These are phyloP conservation scores for Chrysanthemum lavandulifolium DNA, from an alignment of 129 eudicot genomes.

Conservation along the genomic window DNA sequence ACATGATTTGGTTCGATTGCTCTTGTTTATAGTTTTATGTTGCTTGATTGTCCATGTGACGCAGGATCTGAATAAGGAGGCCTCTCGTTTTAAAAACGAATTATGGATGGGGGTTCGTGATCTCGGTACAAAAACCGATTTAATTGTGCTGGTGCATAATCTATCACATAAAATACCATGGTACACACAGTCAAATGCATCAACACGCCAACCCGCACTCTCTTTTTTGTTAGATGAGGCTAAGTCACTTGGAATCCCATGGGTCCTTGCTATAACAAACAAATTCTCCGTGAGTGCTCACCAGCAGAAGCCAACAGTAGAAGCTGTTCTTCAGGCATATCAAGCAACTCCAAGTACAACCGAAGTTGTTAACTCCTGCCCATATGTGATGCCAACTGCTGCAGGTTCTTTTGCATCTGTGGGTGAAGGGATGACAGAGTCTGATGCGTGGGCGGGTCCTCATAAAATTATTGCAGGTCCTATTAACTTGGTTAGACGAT, in stretches of 20 bases:
- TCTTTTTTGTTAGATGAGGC: constrained; percentile 79
- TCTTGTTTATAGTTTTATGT: constrained; percentile 1
- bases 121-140: constrained; percentile 74
- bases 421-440: constrained; percentile 29
- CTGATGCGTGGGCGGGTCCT: constrained; percentile 46
- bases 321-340: constrained; percentile 76
- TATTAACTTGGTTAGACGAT: constrained; percentile 50
- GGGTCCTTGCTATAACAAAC: constrained; percentile 94
- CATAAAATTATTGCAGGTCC: constrained; percentile 57
- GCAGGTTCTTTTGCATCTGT: constrained; percentile 40
- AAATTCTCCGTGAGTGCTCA: constrained; percentile 94
- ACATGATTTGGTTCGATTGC: neutral
- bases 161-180: constrained; percentile 84
- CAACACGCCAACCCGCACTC: constrained; percentile 63
- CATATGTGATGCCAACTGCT: constrained; percentile 71
- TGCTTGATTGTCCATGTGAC: constrained; percentile 12
- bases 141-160: constrained; percentile 87
- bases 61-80: constrained; percentile 83
- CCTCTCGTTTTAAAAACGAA: constrained; percentile 70
- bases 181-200: constrained; percentile 46
- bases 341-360: constrained; percentile 64
- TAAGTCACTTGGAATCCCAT: constrained; percentile 86
- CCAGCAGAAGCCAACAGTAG: constrained; percentile 74
- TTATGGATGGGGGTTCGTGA: constrained; percentile 94
- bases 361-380: constrained; percentile 76